These are phyloP conservation scores for Tillandsia fasciculata DNA, from an alignment of 176 grass and related monocot species.

Conservation along the genomic window DNA sequence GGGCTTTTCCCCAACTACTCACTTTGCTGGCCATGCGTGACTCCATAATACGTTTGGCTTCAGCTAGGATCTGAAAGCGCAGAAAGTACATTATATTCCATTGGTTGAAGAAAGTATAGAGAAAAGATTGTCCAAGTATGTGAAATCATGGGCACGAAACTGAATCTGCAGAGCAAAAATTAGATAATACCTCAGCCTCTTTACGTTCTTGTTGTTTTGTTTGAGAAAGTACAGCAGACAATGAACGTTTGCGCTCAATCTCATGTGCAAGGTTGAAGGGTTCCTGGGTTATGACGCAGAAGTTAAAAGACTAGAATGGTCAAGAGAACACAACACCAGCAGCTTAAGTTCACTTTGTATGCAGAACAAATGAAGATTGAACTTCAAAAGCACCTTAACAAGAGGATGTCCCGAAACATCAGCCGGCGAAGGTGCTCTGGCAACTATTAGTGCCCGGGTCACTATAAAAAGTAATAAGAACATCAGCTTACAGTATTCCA, in stretches of 20 bases:
- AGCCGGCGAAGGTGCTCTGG: constrained; percentile 66
- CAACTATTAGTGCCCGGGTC: constrained; percentile 63
- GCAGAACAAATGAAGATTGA: too few relatives aligned
- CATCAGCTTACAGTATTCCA: neutral
- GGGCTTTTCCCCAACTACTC: constrained; percentile 20
- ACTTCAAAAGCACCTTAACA: constrained; percentile 46
- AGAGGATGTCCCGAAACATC: constrained; percentile 82
- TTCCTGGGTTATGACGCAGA: constrained; percentile 32
- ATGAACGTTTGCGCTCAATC: constrained; percentile 76
- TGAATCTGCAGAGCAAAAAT: neutral
- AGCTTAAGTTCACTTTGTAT: too few relatives aligned
- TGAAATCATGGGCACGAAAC: neutral
- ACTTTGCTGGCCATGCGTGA: constrained; percentile 80
- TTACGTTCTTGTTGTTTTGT: constrained; percentile 81
- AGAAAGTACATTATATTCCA: neutral
- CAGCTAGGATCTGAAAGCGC: constrained; percentile 61
- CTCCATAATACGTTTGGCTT: constrained; percentile 94
- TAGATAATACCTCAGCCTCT: constrained; percentile 60
- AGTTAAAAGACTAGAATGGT: constrained; percentile 8
- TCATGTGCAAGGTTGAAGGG: constrained; percentile 70
- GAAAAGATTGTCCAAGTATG: neutral
- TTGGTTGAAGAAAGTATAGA: neutral
- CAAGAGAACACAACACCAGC: neutral
- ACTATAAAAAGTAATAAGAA: constrained; percentile 36
- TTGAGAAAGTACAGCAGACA: constrained; percentile 71